Conservation (phyloP, 495 filamentous ascomycete species). For the Penicillium daleae region DNA sequence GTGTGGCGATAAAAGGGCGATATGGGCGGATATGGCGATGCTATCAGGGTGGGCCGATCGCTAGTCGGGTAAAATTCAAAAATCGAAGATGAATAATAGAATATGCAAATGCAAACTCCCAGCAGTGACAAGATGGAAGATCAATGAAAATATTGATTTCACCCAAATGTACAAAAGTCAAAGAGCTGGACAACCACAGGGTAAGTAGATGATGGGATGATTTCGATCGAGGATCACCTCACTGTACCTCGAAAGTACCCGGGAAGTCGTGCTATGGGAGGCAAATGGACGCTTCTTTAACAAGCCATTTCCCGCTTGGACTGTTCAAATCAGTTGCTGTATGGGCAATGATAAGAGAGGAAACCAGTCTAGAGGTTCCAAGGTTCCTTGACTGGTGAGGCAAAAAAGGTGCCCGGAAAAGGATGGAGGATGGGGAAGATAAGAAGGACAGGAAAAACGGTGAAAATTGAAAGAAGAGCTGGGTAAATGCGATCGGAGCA, state of each 20-base stretch:
- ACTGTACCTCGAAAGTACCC: conserved; percentile 31
- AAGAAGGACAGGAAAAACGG: conserved; percentile 6
- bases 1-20: conserved; percentile 16
- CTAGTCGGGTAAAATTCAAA: conserved; percentile 12
- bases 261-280: conserved; percentile 25
- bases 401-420: neutral
- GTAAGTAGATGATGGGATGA: conserved; percentile 17
- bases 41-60: conserved; percentile 17
- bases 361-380: neutral
- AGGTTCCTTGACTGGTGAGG: neutral
- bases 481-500: conserved; percentile 9
- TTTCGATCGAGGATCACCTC: conserved; percentile 30
- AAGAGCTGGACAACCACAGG: neutral
- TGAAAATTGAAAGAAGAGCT: neutral
- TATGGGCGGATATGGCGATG: conserved; percentile 3
- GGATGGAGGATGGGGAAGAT: neutral
- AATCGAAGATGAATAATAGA: conserved; percentile 12
- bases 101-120: conserved; percentile 12
- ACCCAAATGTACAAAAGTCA: conserved; percentile 10
- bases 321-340: conserved; percentile 17
- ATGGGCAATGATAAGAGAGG: neutral
- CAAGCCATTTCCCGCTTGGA: conserved; percentile 31
- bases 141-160: neutral
- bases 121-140: neutral
- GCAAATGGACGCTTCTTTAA: conserved; percentile 16